Percentiles rank a stretch among this genome's conserved stretches.
Conservation (phyloP, 441 rosid species). For the Aleurites moluccanus region DNA sequence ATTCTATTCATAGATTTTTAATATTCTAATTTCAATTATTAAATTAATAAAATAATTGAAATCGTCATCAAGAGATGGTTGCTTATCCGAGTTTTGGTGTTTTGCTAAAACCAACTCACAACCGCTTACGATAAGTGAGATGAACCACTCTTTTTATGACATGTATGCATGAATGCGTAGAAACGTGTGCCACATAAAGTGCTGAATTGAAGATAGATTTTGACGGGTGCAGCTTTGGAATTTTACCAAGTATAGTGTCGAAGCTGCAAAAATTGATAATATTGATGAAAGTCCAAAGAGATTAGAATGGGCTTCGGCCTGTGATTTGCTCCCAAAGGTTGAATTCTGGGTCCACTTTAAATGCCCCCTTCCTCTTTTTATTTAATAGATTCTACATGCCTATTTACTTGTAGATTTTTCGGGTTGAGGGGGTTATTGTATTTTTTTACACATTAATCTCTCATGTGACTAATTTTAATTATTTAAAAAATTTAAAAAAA, state of each 20-base stretch:
- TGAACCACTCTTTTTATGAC: neutral
- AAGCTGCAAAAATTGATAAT: neutral
- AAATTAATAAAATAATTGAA: neutral
- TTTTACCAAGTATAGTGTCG: neutral
- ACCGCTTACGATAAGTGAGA: neutral
- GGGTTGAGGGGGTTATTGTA: no score
- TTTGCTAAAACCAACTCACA: neutral
- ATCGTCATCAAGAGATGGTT: neutral
- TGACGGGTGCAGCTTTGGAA: neutral
- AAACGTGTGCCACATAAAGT: conserved; percentile 2
- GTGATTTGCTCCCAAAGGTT: no score
- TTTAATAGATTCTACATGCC: no score
- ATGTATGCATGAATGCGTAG: neutral
- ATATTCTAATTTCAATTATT: no score
- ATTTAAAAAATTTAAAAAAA: no score
- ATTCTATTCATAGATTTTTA: no score
- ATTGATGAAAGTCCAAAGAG: neutral
- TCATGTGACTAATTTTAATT: no score
- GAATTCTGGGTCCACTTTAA: no score
- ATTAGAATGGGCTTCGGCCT: neutral
- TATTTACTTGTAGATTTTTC: no score
- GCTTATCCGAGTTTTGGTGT: neutral
- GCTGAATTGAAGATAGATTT: no score
- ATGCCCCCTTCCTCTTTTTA: no score
- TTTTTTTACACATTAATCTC: no score